Evolutionary conservation across 2,329 filamentous ascomycete species (phyloP), one percentile per base, ranked within the genome.

Genomic region (Colletotrichum orchidophilum): DNA sequence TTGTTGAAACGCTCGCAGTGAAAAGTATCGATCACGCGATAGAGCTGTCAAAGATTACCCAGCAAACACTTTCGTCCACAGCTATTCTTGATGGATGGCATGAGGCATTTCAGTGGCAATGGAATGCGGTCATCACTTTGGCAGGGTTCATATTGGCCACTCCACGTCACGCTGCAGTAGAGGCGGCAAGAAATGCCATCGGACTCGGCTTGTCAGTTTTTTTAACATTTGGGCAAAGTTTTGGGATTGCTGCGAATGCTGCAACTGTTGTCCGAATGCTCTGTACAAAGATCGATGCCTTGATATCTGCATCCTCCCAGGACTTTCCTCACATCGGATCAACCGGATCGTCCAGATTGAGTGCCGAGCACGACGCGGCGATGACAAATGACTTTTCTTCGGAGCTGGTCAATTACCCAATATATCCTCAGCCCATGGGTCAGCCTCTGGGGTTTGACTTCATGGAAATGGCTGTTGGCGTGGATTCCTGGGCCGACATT

Each of bases 71-170:
- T 0, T 70, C 66, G 6, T 74, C 78, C 49, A 77, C 77, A 0
- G 77, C 75, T 26, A 73, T 78, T 21, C 73, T 80, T 18, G 72
- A 75, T 3, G 78, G 78, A 0, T 79, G 78, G 74, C 74, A 74
- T 11, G 77, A 80, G 55, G 72, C 75, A 6, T 58, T 73, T 42
- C 70, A 74, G 26, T 80, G 78, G 78, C 77, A 79, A 60, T 77
- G 74, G 29, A 77, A 83, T 18, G 24, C 35, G 11, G 58, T 35
- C 15, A 61, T 61, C 7, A 46, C 58, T n/a, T 26, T 61, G n/a
- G 58, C 46, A 21, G 58, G 58, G 6, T 29, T 24, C 21, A 29
- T 61, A 27, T 27, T 61, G 24, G 46, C 58, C 35, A 31, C 18
- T 5, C 58, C 58, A 27, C n/a, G 13, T 35, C 54, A 15, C 9